Conservation (phyloP, 352 stramenopile species). For the Globisporangium heterothallicum region DNA sequence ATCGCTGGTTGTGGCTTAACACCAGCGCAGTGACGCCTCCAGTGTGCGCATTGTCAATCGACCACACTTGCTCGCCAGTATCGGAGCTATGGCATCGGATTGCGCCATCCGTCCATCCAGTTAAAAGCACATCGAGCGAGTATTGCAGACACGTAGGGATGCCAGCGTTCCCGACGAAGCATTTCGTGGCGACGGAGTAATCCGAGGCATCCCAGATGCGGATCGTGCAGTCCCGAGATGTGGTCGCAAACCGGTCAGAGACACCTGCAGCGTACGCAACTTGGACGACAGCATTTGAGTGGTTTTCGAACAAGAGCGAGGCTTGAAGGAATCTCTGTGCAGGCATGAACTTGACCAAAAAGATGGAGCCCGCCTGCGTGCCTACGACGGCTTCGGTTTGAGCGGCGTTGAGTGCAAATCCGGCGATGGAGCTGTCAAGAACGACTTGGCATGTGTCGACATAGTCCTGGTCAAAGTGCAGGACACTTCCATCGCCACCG, state of each 20-base stretch:
- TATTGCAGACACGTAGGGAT: slow-evolving; percentile 75
- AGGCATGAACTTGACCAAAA: slow-evolving; percentile 34
- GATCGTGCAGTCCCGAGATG: slow-evolving; percentile 82
- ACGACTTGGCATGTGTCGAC: slow-evolving; percentile 62
- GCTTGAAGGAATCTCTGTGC: slow-evolving; percentile 17
- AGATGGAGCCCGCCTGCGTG: slow-evolving; percentile 76
- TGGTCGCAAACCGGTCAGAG: slow-evolving; percentile 88
- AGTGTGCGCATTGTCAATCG: slow-evolving; percentile 87
- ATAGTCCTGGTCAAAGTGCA: slow-evolving; percentile 71
- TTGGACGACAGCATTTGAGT: slow-evolving; percentile 66
- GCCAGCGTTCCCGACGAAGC: slow-evolving; percentile 52
- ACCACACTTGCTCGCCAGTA: slow-evolving; percentile 79
- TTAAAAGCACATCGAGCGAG: slow-evolving; percentile 84
- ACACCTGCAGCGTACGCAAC: slow-evolving; percentile 74
- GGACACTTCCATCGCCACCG: slow-evolving; percentile 82
- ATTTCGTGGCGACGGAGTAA: slow-evolving; percentile 65
- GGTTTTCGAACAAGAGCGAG: slow-evolving; percentile 74
- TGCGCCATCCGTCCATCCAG: slow-evolving; percentile 87
- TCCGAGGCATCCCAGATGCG: slow-evolving; percentile 88
- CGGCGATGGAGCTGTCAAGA: slow-evolving; percentile 63
- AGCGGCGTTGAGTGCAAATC: slow-evolving; percentile 46
- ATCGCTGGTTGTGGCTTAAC: slow-evolving; percentile 88
- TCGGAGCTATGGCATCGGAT: slow-evolving; percentile 87
- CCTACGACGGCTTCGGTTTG: slow-evolving; percentile 72
- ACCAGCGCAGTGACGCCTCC: slow-evolving; percentile 86